Evolutionary conservation across 495 filamentous ascomycete genomes (phyloP), one percentile per base, ranked within the genome.

Genomic region (Hypoxylon perforatum): DNA sequence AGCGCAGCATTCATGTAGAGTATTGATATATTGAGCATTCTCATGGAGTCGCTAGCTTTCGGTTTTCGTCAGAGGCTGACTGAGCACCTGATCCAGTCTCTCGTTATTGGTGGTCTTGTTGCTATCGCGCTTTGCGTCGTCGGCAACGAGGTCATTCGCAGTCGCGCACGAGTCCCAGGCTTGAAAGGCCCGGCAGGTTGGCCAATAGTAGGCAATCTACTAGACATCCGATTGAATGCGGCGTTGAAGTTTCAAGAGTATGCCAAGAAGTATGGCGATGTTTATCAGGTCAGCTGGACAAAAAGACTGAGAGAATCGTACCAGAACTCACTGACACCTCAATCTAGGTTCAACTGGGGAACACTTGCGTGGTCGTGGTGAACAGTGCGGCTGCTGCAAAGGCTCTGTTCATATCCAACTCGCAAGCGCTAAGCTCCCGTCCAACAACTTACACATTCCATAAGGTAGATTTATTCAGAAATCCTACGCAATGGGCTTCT

Each of bases 391-490:
- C 81, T 1, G 70, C 84, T 3, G 87, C 85, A 6, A 87, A 85
- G 66, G 72, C 79, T 21, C 61, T 91, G 3, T 88, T 89, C 63
- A 81, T 82, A 9, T 78, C 85, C 15, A 85, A 88, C 75, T 74
- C 76, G 18, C 77, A 80, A 48, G 86, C 87, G 0, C 59, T 88
- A 52, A 85, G 82, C 64, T 87, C 84, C 5, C 75, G 87, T 56
- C 87, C 87, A 0, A 84, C 85, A 49, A 82, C 87, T 36, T 89
- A 88, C 73, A 90, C 87, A 4, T 89, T 89, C 68, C 87, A 90
- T 55, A 87, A 86, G 75, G 85, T 87, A 62, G 41, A 18, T 1
- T 12, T 0, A 22, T 0, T 4, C 10, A 41, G 28, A 4, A 28
- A 8, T 11, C n/a, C 48, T 22, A 10, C 25, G 10, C 1, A 4